Evolutionary conservation across 805 yeast species (phyloP), one percentile per base, ranked within the genome.

Genomic region (Pichia manshurica): DNA sequence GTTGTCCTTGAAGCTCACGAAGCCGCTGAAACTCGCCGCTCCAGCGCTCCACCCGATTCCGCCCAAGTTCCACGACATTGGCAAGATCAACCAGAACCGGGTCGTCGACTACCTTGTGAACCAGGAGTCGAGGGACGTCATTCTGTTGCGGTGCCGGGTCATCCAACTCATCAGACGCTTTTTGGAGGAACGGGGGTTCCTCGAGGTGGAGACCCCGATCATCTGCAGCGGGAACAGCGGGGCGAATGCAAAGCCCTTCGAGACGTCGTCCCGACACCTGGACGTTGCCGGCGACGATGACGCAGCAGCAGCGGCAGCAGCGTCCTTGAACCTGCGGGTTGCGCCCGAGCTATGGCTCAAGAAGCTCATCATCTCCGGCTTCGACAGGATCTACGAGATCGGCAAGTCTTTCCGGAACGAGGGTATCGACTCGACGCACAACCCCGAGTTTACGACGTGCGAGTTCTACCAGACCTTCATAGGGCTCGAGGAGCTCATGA

Each of bases 271-370:
- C 15, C 53, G 44, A 2, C 73, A 72, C 25, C 45, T 72, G 48
- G 57, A 65, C 22, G 68, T 67, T 17, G 51, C 51, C 2, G 58
- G 55, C 3, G 39, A 19, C 8, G 20, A 16, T 16, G 8, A 19
- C 21, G 20, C 15, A 17, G 20, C 17, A 21, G 16, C 12, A 21
- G 19, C 33, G 21, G 56, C 51, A 38, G 54, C 49, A 33, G 59
- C 48, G 10, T 48, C 52, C 9, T 64, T 88, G 8, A 82, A 78
- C 46, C 64, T 93, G 39, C 69, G 99, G 38, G 91, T 93, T 2
- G 97, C 99, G 0, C 99, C 99, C 0, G 99, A 91, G 59, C 67
- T 93, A 34, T 93, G 96, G 96, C 73, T 93, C 47, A 93, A 93
- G 60, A 76, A 85, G 53, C 66, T 93, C 44, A 77, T 89, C 2